Percentiles rank a stretch among this genome's conserved stretches.
Conservation (phyloP, 2,329 filamentous ascomycete species). For the Aspergillus sp. region DNA sequence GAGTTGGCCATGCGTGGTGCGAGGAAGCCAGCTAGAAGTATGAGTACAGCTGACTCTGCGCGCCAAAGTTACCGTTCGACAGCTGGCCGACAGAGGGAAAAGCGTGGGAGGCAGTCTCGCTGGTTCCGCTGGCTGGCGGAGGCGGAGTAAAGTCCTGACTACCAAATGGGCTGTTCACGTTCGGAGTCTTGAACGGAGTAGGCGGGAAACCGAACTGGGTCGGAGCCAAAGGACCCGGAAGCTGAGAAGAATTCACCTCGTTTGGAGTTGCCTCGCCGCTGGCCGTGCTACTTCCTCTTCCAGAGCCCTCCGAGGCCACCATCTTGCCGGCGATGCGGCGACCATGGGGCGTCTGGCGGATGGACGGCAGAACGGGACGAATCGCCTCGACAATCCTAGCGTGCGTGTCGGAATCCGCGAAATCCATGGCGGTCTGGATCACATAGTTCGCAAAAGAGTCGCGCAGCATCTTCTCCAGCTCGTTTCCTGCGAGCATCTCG, state of each 20-base stretch:
- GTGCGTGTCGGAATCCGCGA: slow-evolving; percentile 64
- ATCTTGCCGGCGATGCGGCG: slow-evolving; percentile 91
- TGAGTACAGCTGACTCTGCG: slow-evolving; percentile 21
- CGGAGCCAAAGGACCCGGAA: slow-evolving; percentile 21
- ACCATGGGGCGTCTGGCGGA: slow-evolving; percentile 86
- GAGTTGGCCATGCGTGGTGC: slow-evolving; percentile 11
- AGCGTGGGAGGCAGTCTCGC: slow-evolving; percentile 17
- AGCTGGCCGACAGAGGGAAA: slow-evolving; percentile 23
- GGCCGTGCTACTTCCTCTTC: slow-evolving; percentile 29
- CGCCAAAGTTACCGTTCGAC: slow-evolving; percentile 16
- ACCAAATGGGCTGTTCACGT: slow-evolving; percentile 17
- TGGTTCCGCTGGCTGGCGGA: slow-evolving; percentile 14
- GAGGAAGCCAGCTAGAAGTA: slow-evolving; percentile 22
- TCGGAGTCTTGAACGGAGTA: slow-evolving; percentile 15
- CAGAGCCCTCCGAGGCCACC: slow-evolving; percentile 42
- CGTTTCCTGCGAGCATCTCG: slow-evolving; percentile 63
- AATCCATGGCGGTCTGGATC: slow-evolving; percentile 89
- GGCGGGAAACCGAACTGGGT: slow-evolving; percentile 24
- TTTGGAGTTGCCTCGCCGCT: slow-evolving; percentile 33
- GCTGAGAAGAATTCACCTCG: slow-evolving; percentile 28
- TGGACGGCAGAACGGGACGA: slow-evolving; percentile 71
- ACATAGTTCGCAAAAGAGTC: slow-evolving; percentile 97
- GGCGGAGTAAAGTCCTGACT: slow-evolving; percentile 15
- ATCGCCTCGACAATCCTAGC: slow-evolving; percentile 70
- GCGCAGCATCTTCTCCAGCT: slow-evolving; percentile 80